Evolutionary conservation across 768 basidiomycete genomes (phyloP).

Genomic region (Sarcodon aspratus): DNA sequence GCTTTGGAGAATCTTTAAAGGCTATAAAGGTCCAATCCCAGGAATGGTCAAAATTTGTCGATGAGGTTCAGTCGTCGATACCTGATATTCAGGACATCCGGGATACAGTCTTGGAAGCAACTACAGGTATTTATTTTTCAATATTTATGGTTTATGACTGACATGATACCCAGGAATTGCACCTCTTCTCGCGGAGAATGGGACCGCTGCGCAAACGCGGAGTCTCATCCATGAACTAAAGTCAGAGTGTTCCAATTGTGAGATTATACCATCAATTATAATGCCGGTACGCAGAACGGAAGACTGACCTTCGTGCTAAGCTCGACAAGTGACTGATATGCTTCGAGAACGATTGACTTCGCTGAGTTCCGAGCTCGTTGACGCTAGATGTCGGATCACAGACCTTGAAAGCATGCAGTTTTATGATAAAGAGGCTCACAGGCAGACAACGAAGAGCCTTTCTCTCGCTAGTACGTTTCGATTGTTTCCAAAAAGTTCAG

Average conservation of each 20-base stretch:
- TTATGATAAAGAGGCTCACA: slow-evolving; percentile 4
- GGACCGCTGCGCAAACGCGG: slow-evolving; percentile 6
- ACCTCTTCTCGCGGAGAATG: slow-evolving; percentile 10
- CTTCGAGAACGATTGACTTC: slow-evolving; percentile 33
- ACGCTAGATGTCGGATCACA: slow-evolving; percentile 24
- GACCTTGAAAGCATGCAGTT: slow-evolving; percentile 24
- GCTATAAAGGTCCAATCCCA: slow-evolving; percentile 14
- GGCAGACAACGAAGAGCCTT: background rate
- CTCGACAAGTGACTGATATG: slow-evolving; percentile 37
- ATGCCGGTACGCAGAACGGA: background rate
- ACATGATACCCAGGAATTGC: slow-evolving; percentile 7
- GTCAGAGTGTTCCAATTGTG: slow-evolving; percentile 11
- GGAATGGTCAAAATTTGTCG: slow-evolving; percentile 7
- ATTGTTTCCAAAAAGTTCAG: too few relatives aligned
- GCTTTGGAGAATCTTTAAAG: slow-evolving; percentile 4
- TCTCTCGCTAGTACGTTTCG: background rate
- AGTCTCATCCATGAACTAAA: slow-evolving; percentile 9
- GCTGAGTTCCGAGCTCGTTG: slow-evolving; percentile 30
- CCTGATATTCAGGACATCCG: slow-evolving; percentile 12
- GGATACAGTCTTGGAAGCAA: slow-evolving; percentile 4
- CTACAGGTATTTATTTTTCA: slow-evolving; percentile 6
- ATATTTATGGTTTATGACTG: background rate
- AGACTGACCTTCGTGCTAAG: slow-evolving; percentile 11
- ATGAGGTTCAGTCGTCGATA: slow-evolving; percentile 10
- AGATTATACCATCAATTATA: background rate